A percentile compares a stretch with the other conserved stretches of the same genome.
Conservation (phyloP, 2,329 filamentous ascomycete species). For the Talaromyces sp. region DNA sequence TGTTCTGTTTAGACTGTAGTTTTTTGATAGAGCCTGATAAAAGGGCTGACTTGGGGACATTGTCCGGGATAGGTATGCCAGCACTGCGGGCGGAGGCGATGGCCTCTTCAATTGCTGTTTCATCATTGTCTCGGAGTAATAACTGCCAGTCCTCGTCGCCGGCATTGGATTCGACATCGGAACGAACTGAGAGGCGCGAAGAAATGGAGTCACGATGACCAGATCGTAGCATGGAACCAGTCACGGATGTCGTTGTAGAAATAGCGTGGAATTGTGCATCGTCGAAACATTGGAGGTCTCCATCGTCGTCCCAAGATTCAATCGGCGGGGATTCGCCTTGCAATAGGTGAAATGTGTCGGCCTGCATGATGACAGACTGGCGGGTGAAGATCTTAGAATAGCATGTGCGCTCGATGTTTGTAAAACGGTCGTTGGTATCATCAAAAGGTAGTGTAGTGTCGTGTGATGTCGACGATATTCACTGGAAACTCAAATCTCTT, state of each 20-base stretch:
- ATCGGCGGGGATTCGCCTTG: constrained; percentile 33
- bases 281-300: constrained; percentile 44
- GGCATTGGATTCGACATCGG: constrained; percentile 69
- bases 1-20: constrained; percentile 68
- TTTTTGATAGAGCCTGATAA: constrained; percentile 91
- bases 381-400: neutral
- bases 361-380: constrained; percentile 32
- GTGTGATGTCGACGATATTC: constrained; percentile 3
- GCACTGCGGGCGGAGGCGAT: constrained; percentile 82
- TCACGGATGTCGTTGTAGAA: constrained; percentile 43
- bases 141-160: constrained; percentile 87
- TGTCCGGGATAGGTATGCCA: constrained; percentile 83
- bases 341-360: constrained; percentile 29
- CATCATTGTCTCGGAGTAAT: constrained; percentile 76
- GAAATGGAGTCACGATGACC: constrained; percentile 69
- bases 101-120: constrained; percentile 74
- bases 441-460: neutral
- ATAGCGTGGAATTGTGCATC: constrained; percentile 42
- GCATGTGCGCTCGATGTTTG: neutral
- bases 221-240: constrained; percentile 38
- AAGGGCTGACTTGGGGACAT: constrained; percentile 81
- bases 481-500: neutral
- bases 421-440: neutral
- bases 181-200: constrained; percentile 74
- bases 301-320: constrained; percentile 49